Base-by-base conservation (phyloP, 2,329 filamentous ascomycete genomes). In the Aspergillus fischeri region DNA sequence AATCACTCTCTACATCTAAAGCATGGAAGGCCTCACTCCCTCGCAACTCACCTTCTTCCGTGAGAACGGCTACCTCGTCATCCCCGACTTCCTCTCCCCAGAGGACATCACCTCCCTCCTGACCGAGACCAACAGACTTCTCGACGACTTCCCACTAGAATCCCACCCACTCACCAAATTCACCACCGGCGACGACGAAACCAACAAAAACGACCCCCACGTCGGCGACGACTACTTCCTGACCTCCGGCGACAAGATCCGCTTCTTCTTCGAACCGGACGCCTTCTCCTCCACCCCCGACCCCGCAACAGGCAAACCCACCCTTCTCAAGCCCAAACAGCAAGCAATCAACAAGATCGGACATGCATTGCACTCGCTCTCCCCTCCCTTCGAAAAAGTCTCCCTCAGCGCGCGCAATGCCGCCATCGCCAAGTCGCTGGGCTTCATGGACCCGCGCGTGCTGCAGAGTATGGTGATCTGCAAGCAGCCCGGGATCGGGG, bases 381-480 rank as follows among this genome's bases (percentile, higher is more conserved):
- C 86, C 8, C 75, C 81, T 6, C 86, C 88, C 0, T 93, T 93
- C 70, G 83, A 83, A 32, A 62, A 70, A 27, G 72, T 81, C 35
- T 81, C 81, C 0, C 80, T 70, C 20, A 73, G 58, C 53, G 65
- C 53, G 29, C 74, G 72, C 57, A 88, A 85, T 72, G 81, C 74
- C 0, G 84, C 81, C 4, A 86, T 96, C 14, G 91, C 92, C 1
- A 78, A 79, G 48, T 82, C 82, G 8, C 80, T 96, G 10, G 88
- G 88, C 2, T 96, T 92, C 77, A 67, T 64, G 4, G 90, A 96
- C 72, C 90, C 92, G 1, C 80, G 88, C 21, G 81, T 88, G 4
- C 80, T 99, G 53, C 94, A 99, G 80, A 94, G 89, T 73, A 99
- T 99, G 94, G 83, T 97, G 28, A 97, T 99, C 66, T 97, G 92